Conservation (phyloP, 345 rosid species). For the Citrus cavaleriei region DNA sequence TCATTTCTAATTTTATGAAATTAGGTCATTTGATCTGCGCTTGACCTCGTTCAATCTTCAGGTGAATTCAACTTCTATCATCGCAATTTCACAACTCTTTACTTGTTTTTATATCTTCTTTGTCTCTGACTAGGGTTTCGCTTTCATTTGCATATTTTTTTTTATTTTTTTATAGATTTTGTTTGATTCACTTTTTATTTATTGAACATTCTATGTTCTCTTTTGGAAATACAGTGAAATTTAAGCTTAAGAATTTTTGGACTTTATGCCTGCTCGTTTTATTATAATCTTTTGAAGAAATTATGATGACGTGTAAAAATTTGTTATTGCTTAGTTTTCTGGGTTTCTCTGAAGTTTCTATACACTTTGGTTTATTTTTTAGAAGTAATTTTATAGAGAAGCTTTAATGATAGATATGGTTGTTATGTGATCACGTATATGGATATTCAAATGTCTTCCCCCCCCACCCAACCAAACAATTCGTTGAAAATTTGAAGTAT, state of each 20-base stretch:
- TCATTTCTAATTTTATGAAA: neutral
- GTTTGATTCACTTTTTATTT: neutral
- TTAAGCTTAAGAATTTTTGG: neutral
- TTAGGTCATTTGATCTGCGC: conserved; percentile 18
- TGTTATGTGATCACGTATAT: neutral
- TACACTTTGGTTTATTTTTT: neutral
- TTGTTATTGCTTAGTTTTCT: neutral
- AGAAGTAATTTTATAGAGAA: neutral
- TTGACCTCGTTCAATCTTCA: conserved; percentile 20
- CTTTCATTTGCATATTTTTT: neutral
- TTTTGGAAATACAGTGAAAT: neutral
- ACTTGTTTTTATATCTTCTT: neutral
- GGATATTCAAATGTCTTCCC: neutral
- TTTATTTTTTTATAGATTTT: neutral
- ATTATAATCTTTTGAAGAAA: neutral
- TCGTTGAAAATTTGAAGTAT: neutral
- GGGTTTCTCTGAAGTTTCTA: neutral
- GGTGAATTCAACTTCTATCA: conserved; percentile 17
- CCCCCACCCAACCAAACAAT: too few relatives aligned
- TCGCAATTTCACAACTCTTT: conserved; percentile 13
- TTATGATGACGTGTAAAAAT: neutral
- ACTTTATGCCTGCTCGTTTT: neutral
- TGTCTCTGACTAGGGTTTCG: conserved; percentile 29
- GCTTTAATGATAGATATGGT: neutral
- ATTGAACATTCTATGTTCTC: neutral